Conservation (phyloP, 1,284 basidiomycete species). For the Boletus mariae region DNA sequence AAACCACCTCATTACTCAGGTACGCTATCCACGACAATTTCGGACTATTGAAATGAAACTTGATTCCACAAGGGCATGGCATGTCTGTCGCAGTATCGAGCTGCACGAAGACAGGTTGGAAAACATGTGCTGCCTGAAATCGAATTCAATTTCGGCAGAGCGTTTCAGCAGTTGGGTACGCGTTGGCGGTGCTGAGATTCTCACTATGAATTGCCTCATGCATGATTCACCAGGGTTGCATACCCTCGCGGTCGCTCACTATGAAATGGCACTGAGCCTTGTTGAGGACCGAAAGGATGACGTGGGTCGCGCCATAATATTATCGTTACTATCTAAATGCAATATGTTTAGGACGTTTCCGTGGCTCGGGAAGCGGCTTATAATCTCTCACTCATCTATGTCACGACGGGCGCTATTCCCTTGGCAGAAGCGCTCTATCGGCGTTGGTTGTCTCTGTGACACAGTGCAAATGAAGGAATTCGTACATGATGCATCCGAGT, state of each 20-base stretch:
- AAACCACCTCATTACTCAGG: conserved; percentile 81
- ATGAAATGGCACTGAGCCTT: conserved; percentile 68
- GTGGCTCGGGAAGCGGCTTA: conserved; percentile 75
- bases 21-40: conserved; percentile 24
- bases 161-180: conserved; percentile 87
- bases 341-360: conserved; percentile 15
- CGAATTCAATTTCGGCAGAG: conserved; percentile 89
- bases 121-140: conserved; percentile 57
- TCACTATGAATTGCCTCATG: not conserved
- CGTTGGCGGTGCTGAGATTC: not conserved
- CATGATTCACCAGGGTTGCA: conserved; percentile 56
- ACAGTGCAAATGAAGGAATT: conserved; percentile 9
- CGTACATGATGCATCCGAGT: not conserved
- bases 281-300: conserved; percentile 40
- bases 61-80: conserved; percentile 61
- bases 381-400: conserved; percentile 82
- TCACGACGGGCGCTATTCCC: conserved; percentile 67
- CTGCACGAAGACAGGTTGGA: conserved; percentile 43
- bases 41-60: not conserved
- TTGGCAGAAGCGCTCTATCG: conserved; percentile 64
- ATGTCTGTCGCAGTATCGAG: conserved; percentile 76
- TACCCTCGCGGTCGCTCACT: conserved; percentile 80
- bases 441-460: conserved; percentile 64
- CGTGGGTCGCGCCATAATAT: conserved; percentile 14
- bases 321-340: not conserved